Evolutionary conservation across 192 early-diverging fungal genomes (phyloP), one percentile per base, ranked within the genome.

Genomic region (Rhizophlyctis rosea): DNA sequence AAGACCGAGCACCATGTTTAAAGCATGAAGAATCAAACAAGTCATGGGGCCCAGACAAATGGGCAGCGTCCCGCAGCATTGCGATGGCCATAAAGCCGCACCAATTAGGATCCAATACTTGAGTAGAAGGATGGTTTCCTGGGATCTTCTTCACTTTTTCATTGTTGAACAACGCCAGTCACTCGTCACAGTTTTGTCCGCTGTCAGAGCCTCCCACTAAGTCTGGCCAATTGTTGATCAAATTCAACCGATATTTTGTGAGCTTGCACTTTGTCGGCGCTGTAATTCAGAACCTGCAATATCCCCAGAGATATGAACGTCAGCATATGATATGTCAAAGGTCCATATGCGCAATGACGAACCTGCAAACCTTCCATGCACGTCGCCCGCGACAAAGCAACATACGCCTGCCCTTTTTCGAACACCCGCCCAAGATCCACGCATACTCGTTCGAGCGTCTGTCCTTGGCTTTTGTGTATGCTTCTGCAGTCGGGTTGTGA

Each of bases 401-500:
- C 81, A 62, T 82, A 82, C 11, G 69, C 70, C 50, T 82, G 81
- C 1, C 81, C 76, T 21, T 61, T 71, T 52, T 80, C 73, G 59
- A 82, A 82, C 7, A 77, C 62, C n/a, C 62, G 62, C 4, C 61
- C 63, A 3, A 82, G 58, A 68, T 82, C 77, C 16, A 80, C 77
- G 9, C 59, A 54, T 21, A 80, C 66, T 2, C 51, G 50, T 16
- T 72, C 39, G 2, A 82, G 44, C n/a, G 77, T 77, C 55, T 79
- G 77, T 7, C 81, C 81, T 69, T 82, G 81, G 27, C 66, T 67
- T 39, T 82, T 82, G 63, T 82, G 81, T 31, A 82, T 80, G 34
- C 62, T 74, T 64, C 75, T 76, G 59, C 32, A 65, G 59, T 34
- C 28, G 16, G 24, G 27, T 23, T n/a, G 35, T 61, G 13, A n/a